phyloP scores from a whole-genome alignment of 257 asterid species.

The Perilla frutescens region DNA sequence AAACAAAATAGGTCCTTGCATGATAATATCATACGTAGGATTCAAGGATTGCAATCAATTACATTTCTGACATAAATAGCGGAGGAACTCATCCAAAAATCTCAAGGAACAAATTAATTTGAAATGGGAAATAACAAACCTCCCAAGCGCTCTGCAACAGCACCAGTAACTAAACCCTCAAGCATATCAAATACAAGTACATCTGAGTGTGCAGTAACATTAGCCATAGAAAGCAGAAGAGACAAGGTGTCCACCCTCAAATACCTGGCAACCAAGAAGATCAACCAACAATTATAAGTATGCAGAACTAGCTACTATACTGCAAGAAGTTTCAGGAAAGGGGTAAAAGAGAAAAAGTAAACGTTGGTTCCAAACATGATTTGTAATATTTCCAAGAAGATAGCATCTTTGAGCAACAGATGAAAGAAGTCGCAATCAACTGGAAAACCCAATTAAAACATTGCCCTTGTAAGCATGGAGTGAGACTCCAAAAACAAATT shows the following conservation, averaged over 20 bases:
- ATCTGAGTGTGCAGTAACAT: conserved; percentile 76
- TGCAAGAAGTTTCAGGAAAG: not conserved
- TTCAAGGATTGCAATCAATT: not conserved
- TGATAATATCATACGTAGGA: not conserved
- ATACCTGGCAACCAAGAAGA: conserved; percentile 55
- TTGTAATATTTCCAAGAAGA: not conserved
- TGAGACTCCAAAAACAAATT: not conserved
- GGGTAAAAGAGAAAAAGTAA: not conserved
- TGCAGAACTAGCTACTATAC: not conserved
- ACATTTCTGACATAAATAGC: not conserved
- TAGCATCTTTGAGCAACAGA: conserved; percentile 8
- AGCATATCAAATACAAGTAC: conserved; percentile 91
- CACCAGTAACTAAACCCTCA: conserved; percentile 82
- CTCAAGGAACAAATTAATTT: not conserved
- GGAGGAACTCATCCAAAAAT: no score
- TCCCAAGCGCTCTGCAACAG: conserved; percentile 97
- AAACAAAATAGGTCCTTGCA: not conserved
- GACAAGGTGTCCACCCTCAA: conserved; percentile 91
- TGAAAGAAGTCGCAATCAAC: not conserved
- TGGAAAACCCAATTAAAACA: not conserved
- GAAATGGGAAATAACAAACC: conserved; percentile 53
- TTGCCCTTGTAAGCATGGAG: conserved; percentile 4
- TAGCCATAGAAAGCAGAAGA: conserved; percentile 83
- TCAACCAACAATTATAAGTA: conserved; percentile 15
- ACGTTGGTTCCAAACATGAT: not conserved